Conservation (phyloP, 179 eudicot genomes). For the Camellia oleifera region DNA sequence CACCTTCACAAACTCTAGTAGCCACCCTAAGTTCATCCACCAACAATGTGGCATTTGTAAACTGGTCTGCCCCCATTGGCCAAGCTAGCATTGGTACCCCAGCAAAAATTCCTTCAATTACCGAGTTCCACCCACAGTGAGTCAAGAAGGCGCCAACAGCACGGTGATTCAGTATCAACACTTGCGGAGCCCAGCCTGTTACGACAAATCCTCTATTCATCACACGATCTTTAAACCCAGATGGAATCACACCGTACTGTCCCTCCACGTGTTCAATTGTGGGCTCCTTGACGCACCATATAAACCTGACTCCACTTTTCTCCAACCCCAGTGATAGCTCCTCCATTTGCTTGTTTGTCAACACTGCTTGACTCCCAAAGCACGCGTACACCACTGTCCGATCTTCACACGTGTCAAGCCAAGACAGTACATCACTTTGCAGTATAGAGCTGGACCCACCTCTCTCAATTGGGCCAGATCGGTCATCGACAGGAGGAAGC, state of each 20-base stretch:
- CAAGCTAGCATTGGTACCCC: conserved; percentile 50
- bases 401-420: conserved; percentile 41
- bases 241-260: conserved; percentile 20
- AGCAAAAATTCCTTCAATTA: conserved; percentile 37
- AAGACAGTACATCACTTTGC: conserved; percentile 18
- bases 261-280: conserved; percentile 3
- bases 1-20: conserved; percentile 37
- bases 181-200: conserved; percentile 42
- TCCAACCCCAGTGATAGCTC: conserved; percentile 42
- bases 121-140: conserved; percentile 62
- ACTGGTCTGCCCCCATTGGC: conserved; percentile 65
- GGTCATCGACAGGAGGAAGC: conserved; percentile 9
- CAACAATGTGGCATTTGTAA: conserved; percentile 35
- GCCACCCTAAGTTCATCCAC: conserved; percentile 37
- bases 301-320: conserved; percentile 29
- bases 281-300: conserved; percentile 35
- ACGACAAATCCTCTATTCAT: conserved; percentile 30
- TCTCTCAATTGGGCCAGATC: background rate
- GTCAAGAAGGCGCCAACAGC: conserved; percentile 47
- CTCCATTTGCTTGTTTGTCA: conserved; percentile 33
- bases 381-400: conserved; percentile 44
- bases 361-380: conserved; percentile 46
- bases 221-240: conserved; percentile 39
- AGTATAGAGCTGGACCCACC: conserved; percentile 14
- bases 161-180: conserved; percentile 34